Percentiles rank a stretch among this genome's conserved stretches.
Evolutionary conservation across 768 basidiomycete species (phyloP).

Genomic region (Russula earlei): DNA sequence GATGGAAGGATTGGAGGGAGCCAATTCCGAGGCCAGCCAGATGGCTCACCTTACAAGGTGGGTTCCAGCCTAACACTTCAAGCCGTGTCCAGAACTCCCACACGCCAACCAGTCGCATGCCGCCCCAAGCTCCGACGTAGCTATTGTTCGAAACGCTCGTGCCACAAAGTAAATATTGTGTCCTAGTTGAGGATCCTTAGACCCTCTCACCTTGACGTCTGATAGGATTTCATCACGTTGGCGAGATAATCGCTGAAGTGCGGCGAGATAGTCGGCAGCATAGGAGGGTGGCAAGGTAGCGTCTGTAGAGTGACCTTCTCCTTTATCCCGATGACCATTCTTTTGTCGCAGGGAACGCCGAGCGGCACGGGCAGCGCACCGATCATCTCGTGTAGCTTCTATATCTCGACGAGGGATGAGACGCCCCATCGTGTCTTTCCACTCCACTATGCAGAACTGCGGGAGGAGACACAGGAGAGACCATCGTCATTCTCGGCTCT

Average conservation of each 20-base stretch:
- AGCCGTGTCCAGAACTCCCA: constrained; percentile 95
- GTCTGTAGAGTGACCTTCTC: constrained; percentile 88
- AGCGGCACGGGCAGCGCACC: constrained; percentile 47
- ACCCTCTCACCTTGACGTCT: constrained; percentile 81
- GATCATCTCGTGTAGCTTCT: constrained; percentile 38
- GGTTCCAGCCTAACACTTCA: constrained; percentile 84
- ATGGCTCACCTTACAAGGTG: too few species aligned
- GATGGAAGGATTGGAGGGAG: too few species aligned
- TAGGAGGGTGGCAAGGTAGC: constrained; percentile 60
- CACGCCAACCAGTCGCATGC: constrained; percentile 74
- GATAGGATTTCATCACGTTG: constrained; percentile 52
- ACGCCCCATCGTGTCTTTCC: constrained; percentile 49
- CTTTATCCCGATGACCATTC: constrained; percentile 22
- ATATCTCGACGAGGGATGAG: constrained; percentile 39
- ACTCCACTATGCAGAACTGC: constrained; percentile 22
- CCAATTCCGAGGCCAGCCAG: too few species aligned
- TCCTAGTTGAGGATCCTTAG: constrained; percentile 70
- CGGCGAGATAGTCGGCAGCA: constrained; percentile 55
- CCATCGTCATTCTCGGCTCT: constrained; percentile 76
- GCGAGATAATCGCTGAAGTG: constrained; percentile 43
- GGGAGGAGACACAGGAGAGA: constrained; percentile 47
- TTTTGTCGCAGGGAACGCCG: constrained; percentile 42
- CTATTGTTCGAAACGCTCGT: constrained; percentile 67
- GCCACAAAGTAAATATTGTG: constrained; percentile 59
- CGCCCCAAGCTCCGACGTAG: constrained; percentile 84